Conservation (phyloP, 768 basidiomycete genomes). For the Chalciporus piperatus region DNA sequence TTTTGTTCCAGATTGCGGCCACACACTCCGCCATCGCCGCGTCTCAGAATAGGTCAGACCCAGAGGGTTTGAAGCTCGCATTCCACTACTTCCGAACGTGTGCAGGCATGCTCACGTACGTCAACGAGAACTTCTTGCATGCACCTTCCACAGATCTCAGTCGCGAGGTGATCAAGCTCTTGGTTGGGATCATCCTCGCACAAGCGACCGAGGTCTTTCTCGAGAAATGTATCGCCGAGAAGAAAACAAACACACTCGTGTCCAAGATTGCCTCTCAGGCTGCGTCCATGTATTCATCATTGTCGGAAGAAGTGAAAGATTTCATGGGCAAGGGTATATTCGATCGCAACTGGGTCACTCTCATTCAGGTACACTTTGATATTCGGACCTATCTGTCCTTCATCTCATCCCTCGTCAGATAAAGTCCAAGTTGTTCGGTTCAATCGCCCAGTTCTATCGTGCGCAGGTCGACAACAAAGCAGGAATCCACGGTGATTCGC, state of each 20-base stretch:
- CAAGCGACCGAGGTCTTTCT: conserved; percentile 97
- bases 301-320: conserved; percentile 93
- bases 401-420: conserved; percentile 46
- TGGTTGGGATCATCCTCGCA: conserved; percentile 82
- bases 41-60: conserved; percentile 80
- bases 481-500: conserved; percentile 81
- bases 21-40: conserved; percentile 92
- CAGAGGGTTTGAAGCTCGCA: conserved; percentile 89
- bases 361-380: conserved; percentile 62
- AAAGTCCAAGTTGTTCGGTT: conserved; percentile 88
- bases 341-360: conserved; percentile 88
- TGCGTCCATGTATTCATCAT: conserved; percentile 72
- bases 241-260: conserved; percentile 76
- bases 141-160: conserved; percentile 94
- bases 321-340: conserved; percentile 96
- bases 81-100: conserved; percentile 89
- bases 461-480: conserved; percentile 72
- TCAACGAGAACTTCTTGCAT: conserved; percentile 99
- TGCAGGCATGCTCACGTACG: conserved; percentile 96
- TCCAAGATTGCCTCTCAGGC: conserved; percentile 84
- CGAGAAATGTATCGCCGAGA: conserved; percentile 92
- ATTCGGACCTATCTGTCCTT: background rate
- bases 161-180: conserved; percentile 91
- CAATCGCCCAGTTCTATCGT: conserved; percentile 85
- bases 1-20: conserved; percentile 93